Conservation (phyloP, 2,329 filamentous ascomycete species). For the Alternaria angustiovoidea region DNA sequence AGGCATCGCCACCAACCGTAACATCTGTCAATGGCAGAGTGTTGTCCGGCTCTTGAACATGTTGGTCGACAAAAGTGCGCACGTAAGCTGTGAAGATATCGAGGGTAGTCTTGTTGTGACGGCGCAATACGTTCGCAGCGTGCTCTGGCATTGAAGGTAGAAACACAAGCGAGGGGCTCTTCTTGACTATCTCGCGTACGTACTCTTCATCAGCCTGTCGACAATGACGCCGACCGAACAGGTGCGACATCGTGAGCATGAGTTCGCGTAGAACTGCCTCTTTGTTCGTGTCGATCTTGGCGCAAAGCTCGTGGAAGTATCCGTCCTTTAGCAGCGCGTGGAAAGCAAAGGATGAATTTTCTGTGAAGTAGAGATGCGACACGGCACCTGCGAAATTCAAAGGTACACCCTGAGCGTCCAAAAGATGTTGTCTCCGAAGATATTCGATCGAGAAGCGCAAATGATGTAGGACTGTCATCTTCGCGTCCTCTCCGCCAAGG, state of each 20-base stretch:
- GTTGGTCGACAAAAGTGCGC: constrained; percentile 71
- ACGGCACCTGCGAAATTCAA: constrained; percentile 77
- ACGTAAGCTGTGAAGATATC: constrained; percentile 74
- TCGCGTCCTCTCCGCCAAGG: constrained; percentile 72
- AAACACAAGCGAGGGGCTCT: constrained; percentile 69
- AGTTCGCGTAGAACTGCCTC: constrained; percentile 64
- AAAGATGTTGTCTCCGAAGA: constrained; percentile 71
- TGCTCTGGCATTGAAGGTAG: constrained; percentile 68
- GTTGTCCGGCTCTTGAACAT: constrained; percentile 64
- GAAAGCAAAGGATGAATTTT: constrained; percentile 79
- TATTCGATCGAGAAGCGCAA: constrained; percentile 84
- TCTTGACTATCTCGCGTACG: constrained; percentile 60
- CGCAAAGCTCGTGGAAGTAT: constrained; percentile 73
- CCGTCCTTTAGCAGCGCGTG: constrained; percentile 75
- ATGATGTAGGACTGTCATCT: constrained; percentile 76
- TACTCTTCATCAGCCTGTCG: constrained; percentile 58
- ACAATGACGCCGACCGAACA: constrained; percentile 70
- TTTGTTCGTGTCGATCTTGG: constrained; percentile 61
- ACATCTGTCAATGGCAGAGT: constrained; percentile 66
- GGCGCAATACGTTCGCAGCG: constrained; percentile 64
- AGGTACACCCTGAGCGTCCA: constrained; percentile 68
- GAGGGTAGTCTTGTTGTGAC: constrained; percentile 72
- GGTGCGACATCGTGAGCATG: constrained; percentile 73
- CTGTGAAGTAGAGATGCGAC: constrained; percentile 77
- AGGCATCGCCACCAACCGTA: constrained; percentile 51